Conservation (phyloP, 2,329 filamentous ascomycete species). For the Amylocarpus encephaloides region DNA sequence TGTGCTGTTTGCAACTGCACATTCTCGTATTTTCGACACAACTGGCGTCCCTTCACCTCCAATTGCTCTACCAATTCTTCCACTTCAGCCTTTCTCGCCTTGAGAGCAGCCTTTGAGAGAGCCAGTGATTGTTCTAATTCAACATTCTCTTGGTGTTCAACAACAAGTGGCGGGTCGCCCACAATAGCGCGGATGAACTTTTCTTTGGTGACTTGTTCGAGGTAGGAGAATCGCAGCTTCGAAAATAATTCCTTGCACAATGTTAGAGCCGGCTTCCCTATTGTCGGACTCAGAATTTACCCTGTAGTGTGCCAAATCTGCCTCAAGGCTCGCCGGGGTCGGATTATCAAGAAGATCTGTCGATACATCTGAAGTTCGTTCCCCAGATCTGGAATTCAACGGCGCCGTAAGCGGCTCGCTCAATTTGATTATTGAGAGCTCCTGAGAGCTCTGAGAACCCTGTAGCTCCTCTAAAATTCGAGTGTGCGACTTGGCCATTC, state of each 20-base stretch:
- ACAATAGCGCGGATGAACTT: slow-evolving; percentile 93
- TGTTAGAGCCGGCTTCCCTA: slow-evolving; percentile 4
- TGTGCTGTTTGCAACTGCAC: slow-evolving; percentile 43
- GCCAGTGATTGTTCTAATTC: slow-evolving; percentile 65
- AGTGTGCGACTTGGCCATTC: slow-evolving; percentile 22
- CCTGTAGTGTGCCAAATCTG: slow-evolving; percentile 83
- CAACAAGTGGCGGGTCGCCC: slow-evolving; percentile 80
- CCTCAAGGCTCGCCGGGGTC: slow-evolving; percentile 70
- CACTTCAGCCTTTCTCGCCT: slow-evolving; percentile 74
- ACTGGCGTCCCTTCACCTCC: slow-evolving; percentile 54
- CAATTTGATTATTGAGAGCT: slow-evolving; percentile 69
- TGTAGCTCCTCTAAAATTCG: slow-evolving; percentile 44
- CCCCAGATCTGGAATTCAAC: slow-evolving; percentile 35
- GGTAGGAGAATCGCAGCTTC: slow-evolving; percentile 93
- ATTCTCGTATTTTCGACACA: slow-evolving; percentile 49
- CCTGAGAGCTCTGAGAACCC: slow-evolving; percentile 49
- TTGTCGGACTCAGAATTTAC: slow-evolving; percentile 31
- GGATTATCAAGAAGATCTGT: slow-evolving; percentile 56
- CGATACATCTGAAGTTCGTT: slow-evolving; percentile 67
- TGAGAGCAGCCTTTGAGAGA: slow-evolving; percentile 67
- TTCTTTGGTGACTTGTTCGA: slow-evolving; percentile 98
- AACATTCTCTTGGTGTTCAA: slow-evolving; percentile 74
- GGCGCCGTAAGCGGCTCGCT: slow-evolving; percentile 65
- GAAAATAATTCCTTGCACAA: slow-evolving; percentile 69
- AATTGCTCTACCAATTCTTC: slow-evolving; percentile 65